These are phyloP conservation scores for Podospora tetraspora DNA, from an alignment of 495 filamentous ascomycete genomes.

Conservation along the genomic window DNA sequence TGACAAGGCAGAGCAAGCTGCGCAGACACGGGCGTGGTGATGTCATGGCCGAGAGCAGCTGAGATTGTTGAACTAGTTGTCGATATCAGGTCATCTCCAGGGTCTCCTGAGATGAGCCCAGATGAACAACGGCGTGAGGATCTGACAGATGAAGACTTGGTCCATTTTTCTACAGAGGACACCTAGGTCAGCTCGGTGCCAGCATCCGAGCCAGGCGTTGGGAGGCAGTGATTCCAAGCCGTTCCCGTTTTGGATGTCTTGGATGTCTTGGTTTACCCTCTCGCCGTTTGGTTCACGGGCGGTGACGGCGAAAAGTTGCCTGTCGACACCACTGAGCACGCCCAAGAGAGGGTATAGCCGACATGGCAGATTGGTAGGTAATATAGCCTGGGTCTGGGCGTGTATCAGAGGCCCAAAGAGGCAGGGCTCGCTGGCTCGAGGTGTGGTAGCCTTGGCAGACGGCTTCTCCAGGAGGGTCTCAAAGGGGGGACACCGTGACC, in stretches of 20 bases:
- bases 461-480: not conserved
- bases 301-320: not conserved
- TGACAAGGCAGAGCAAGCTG: not conserved
- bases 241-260: not conserved
- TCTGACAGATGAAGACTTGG: not conserved
- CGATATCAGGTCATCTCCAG: not conserved
- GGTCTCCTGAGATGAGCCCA: not conserved
- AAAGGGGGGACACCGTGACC: not conserved
- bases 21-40: not conserved
- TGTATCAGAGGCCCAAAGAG: not conserved
- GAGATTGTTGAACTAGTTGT: not conserved
- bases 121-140: not conserved
- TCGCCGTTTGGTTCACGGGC: not conserved
- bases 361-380: not conserved
- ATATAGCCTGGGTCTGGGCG: not conserved
- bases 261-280: not conserved
- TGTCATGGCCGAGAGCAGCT: not conserved
- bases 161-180: not conserved
- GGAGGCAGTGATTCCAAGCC: not conserved
- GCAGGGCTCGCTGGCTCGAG: not conserved
- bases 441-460: not conserved
- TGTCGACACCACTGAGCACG: not conserved
- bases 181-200: not conserved
- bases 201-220: slow-evolving; percentile 1
- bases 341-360: not conserved